Percentiles rank a stretch among this genome's conserved stretches.
These are phyloP conservation scores for Kodamaea plutei DNA, from an alignment of 1,139 yeast species.

Conservation along the genomic window DNA sequence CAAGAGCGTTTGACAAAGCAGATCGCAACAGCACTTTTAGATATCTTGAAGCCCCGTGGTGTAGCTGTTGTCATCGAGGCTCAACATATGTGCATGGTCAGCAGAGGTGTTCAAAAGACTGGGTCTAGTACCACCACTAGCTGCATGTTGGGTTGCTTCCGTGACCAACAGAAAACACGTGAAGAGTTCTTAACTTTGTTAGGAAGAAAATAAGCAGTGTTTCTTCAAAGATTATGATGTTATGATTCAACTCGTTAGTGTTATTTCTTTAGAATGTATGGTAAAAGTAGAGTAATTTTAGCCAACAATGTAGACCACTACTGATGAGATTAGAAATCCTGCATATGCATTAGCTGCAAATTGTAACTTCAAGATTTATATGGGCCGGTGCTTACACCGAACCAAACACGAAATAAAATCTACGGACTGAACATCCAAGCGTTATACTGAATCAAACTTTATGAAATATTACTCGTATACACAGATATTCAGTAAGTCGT, in stretches of 20 bases:
- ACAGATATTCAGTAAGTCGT: no score
- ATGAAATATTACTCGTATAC: no score
- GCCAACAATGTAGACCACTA: no score
- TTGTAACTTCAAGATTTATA: no score
- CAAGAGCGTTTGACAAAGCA: constrained; percentile 96
- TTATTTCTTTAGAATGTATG: no score
- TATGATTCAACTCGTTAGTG: constrained; percentile 42
- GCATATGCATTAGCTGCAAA: no score
- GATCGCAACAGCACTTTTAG: constrained; percentile 92
- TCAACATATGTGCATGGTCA: constrained; percentile 98
- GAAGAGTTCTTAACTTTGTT: constrained; percentile 90
- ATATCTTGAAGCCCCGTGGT: constrained; percentile 88
- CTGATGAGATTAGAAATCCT: no score
- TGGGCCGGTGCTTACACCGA: no score
- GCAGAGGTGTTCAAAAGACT: constrained; percentile 94
- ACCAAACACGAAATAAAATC: no score
- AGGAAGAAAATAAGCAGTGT: constrained; percentile 48
- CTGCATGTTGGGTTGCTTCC: constrained; percentile 94
- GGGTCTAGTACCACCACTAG: constrained; percentile 93
- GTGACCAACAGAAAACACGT: constrained; percentile 89
- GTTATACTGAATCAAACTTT: no score
- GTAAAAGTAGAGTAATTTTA: no score
- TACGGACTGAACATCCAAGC: no score
- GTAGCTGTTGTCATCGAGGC: constrained; percentile 98
- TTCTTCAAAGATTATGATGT: constrained; percentile 23